Base-by-base conservation (phyloP, 768 basidiomycete genomes). In the Phylloporus arenicola region DNA sequence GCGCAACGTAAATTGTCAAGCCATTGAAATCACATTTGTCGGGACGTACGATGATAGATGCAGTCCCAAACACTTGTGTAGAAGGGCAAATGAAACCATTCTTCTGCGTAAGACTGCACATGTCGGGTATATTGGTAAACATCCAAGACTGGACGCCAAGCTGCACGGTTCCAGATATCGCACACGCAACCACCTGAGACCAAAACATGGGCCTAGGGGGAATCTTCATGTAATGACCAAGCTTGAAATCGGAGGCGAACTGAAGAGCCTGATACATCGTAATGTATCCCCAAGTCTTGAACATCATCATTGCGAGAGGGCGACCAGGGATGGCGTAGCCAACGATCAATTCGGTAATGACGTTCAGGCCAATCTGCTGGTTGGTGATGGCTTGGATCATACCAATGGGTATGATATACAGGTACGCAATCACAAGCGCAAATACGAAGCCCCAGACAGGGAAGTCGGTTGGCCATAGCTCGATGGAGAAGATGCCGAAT, bases 271-370 rank as follows among this genome's bases (percentile, higher is more conserved):
- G 76, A 19, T 70, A 55, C 79, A 83, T 79, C 1, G 82, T 79
- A 39, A 83, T 77, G 61, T 85, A 86, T n/a, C 81, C 83, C 69
- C 77, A 86, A 4, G 77, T 83, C 70, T 84, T 84, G 72, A 83
- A 86, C 78, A 87, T 81, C 86, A 88, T 84, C 79, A 86, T 81
- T 0, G 86, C 85, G 51, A 87, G 76, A 3, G 88, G 85, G 45
- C 76, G 77, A 14, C 87, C 87, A 60, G 76, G 77, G 20, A 77
- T 64, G 10, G 69, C 62, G 39, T 68, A 70, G 14, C 87, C 86
- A 44, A 83, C 76, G 38, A 89, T 76, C 33, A 89, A 72, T 60
- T 90, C 87, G 3, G 47, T 41, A 24, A 48, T 48, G 2, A 53
- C 62, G 51, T 76, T 79, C 8, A 79, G 64, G 62, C 75, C 86